Evolutionary conservation across 2,329 filamentous ascomycete genomes (phyloP), one percentile per base, ranked within the genome.

Genomic region (Penicillium sp.): DNA sequence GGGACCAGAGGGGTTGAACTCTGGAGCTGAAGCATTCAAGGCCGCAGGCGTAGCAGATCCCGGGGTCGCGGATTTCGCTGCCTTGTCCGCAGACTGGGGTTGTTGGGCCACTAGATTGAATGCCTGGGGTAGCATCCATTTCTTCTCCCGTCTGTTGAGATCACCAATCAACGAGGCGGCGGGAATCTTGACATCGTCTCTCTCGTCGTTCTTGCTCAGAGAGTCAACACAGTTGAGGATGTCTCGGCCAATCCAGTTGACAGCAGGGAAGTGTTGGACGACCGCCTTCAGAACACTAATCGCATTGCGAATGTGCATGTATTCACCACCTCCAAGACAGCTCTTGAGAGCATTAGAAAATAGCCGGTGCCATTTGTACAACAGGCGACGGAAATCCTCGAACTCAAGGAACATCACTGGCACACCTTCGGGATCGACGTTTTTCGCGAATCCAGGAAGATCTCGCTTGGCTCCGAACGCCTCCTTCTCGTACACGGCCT

Each of bases 281-380:
- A 96, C 81, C 10, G 85, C 83, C 69, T 94, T 95, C 55, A 99
- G 80, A 4, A 97, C 82, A 54, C 89, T 94, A 62, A 97, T 95
- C 42, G 92, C 91, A 70, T 99, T 99, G 51, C 93, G 87, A 69
- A 97, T 96, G 72, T 97, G 92, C 88, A 97, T 97, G 83, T 94
- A 99, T 73, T 97, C 93, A 31, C 84, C 86, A 27, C 88, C 88
- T 16, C 85, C 85, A 44, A 99, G 81, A 69, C 93, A 97, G 36
- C 83, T 83, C 69, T 92, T 92, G 50, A 99, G 78, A 2, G 93
- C 90, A 46, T 79, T 83, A 64, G 88, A 89, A 41, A 99, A 77
- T 59, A 89, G 86, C 64, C 88, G 86, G 72, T 99, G 95, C 92
- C 93, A 97, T 63, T 90, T 89, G 78, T 89, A 94, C 31, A 97